A percentile compares a stretch with the other conserved stretches of the same genome.
These are phyloP conservation scores for Fusarium burgessii DNA, from an alignment of 2,329 filamentous ascomycete species.

Conservation along the genomic window DNA sequence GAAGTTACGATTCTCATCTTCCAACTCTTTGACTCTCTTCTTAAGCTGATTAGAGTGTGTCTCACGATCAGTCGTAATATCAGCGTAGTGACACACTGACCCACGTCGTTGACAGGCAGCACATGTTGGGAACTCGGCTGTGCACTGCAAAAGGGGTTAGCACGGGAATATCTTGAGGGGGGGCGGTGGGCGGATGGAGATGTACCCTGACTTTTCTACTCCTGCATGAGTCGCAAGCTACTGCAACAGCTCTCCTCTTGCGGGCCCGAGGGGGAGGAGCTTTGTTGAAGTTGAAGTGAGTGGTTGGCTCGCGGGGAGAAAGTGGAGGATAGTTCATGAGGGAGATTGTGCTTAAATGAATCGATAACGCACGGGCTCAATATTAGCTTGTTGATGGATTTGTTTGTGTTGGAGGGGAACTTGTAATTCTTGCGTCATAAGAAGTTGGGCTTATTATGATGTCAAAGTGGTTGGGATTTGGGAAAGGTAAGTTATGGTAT, in stretches of 20 bases:
- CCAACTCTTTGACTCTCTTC: not conserved
- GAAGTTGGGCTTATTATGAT: not conserved
- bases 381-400: not conserved
- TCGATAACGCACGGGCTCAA: not conserved
- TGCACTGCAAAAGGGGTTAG: not conserved
- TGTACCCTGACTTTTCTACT: not conserved
- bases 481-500: too few relatives aligned
- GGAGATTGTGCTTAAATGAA: too few relatives aligned
- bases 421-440: not conserved
- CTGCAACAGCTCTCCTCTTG: not conserved
- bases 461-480: not conserved
- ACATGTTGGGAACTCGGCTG: not conserved
- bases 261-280: not conserved
- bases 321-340: not conserved
- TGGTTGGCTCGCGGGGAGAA: not conserved
- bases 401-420: not conserved
- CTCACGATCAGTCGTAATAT: not conserved
- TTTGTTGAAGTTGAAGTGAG: accelerated
- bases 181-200: accelerated
- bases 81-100: not conserved
- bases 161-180: accelerated
- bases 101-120: not conserved
- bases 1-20: not conserved
- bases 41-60: not conserved
- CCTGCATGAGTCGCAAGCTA: not conserved